Conservation (phyloP, 1,284 basidiomycete genomes). For the Exobasidium cylindrosporum region DNA sequence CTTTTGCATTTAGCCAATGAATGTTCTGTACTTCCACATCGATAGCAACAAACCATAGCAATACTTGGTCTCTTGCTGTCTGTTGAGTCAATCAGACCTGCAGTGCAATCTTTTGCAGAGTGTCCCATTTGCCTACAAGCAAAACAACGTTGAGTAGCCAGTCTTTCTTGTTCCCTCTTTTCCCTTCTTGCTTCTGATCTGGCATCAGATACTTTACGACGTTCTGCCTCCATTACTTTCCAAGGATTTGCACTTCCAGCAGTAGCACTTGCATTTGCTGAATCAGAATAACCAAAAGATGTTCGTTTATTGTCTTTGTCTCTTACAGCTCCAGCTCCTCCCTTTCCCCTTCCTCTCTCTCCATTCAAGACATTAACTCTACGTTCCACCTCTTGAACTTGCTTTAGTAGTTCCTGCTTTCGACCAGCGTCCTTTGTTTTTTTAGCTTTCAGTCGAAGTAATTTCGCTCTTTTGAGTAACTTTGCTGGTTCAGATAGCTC, state of each 20-base stretch:
- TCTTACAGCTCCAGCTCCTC: slow-evolving; percentile 10
- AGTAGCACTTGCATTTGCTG: not conserved
- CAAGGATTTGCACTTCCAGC: slow-evolving; percentile 10
- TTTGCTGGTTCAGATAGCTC: slow-evolving; percentile 11
- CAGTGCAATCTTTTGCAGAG: slow-evolving; percentile 73
- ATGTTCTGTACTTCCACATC: slow-evolving; percentile 79
- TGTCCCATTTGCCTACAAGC: slow-evolving; percentile 83
- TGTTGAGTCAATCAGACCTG: slow-evolving; percentile 35
- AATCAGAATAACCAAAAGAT: slow-evolving; percentile 12
- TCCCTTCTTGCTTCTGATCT: slow-evolving; percentile 67
- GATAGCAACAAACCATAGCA: slow-evolving; percentile 56
- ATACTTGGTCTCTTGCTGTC: slow-evolving; percentile 37
- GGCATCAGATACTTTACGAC: slow-evolving; percentile 45
- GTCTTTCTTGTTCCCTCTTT: slow-evolving; percentile 66
- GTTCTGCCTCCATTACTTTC: slow-evolving; percentile 20
- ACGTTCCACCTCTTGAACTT: slow-evolving; percentile 54
- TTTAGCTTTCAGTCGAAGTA: slow-evolving; percentile 48
- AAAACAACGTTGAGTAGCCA: slow-evolving; percentile 71
- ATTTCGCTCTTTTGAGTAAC: slow-evolving; percentile 47
- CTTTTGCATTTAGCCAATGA: slow-evolving; percentile 74
- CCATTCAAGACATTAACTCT: slow-evolving; percentile 40
- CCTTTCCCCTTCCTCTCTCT: slow-evolving; percentile 10
- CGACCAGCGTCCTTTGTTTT: slow-evolving; percentile 34
- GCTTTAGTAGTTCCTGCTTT: slow-evolving; percentile 30
- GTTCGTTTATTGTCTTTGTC: slow-evolving; percentile 3